phyloP scores from a whole-genome alignment of 768 basidiomycete genomes.

The Auriscalpium vulgare region DNA sequence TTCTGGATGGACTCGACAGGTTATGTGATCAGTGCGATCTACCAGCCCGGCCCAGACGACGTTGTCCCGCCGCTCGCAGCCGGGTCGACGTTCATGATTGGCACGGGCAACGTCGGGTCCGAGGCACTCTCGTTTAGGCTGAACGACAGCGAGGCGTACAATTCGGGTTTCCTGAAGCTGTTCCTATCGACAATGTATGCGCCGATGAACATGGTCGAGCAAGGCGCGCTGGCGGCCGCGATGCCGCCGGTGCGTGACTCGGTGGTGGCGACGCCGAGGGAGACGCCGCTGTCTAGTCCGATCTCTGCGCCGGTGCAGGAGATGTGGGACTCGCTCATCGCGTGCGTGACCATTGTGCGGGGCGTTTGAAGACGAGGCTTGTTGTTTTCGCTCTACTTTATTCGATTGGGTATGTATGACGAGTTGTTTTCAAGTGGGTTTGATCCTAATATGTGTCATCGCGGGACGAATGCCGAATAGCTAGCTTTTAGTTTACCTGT shows the following conservation, averaged over 20 bases:
- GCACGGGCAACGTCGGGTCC: conserved; percentile 35
- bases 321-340: conserved; percentile 25
- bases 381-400: too few species aligned
- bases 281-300: neutral
- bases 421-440: too few species aligned
- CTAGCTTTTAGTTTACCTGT: too few species aligned
- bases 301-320: conserved; percentile 6
- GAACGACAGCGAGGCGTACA: conserved; percentile 27
- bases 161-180: conserved; percentile 48
- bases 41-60: conserved; percentile 36
- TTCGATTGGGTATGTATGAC: too few species aligned
- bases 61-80: conserved; percentile 37
- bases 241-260: neutral
- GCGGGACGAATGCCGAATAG: too few species aligned
- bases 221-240: conserved; percentile 21
- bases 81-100: conserved; percentile 32
- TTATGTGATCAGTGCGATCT: conserved; percentile 47
- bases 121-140: conserved; percentile 41
- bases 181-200: conserved; percentile 47
- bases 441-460: too few species aligned
- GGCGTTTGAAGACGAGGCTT: neutral
- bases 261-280: neutral
- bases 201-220: conserved; percentile 42
- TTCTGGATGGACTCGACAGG: conserved; percentile 52
- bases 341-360: conserved; percentile 23